A percentile compares a stretch with the other conserved stretches of the same genome.
Evolutionary conservation across 179 eudicot genomes (phyloP).

Genomic region (Actinidia arguta): DNA sequence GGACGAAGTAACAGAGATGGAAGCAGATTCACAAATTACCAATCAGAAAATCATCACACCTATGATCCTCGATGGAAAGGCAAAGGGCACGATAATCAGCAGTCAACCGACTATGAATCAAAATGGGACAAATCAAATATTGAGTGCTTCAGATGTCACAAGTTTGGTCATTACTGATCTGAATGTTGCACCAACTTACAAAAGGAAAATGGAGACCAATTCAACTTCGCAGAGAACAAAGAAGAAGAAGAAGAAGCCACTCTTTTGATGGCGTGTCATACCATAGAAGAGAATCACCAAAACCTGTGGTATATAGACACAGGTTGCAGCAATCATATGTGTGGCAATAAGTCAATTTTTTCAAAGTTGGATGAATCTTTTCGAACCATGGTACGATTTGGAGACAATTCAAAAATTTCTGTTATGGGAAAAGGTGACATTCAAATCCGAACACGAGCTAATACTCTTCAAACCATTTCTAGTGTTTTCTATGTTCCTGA

Average conservation of each 20-base stretch:
- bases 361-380: background rate
- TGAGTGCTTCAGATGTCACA: background rate
- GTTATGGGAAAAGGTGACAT: too few relatives aligned
- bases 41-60: background rate
- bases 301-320: too few relatives aligned
- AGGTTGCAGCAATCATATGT: too few relatives aligned
- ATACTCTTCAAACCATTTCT: too few relatives aligned
- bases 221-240: background rate
- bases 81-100: background rate
- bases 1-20: background rate
- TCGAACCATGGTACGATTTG: too few relatives aligned
- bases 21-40: background rate
- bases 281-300: background rate
- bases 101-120: background rate
- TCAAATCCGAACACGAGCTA: too few relatives aligned
- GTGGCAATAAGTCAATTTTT: background rate
- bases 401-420: background rate
- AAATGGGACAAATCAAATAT: background rate
- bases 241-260: slow-evolving; percentile 4
- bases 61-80: background rate
- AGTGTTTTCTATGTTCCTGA: background rate
- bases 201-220: background rate
- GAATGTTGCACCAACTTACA: background rate
- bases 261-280: background rate
- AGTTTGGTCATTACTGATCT: too few relatives aligned